These are phyloP conservation scores for Yarrowia bubula DNA, from an alignment of 805 yeast genomes.

Conservation along the genomic window DNA sequence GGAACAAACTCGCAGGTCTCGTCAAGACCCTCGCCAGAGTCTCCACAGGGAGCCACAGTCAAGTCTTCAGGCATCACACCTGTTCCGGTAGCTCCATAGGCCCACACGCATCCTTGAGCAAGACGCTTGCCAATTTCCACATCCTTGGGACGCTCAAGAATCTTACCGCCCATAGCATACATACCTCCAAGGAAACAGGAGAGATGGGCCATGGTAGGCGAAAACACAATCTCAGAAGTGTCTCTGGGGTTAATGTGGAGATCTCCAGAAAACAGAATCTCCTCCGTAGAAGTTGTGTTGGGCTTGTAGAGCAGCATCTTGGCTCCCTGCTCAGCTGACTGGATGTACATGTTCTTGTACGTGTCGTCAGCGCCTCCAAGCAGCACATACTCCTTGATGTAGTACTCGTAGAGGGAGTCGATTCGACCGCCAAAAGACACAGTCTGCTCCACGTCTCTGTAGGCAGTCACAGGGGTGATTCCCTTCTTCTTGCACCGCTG, in stretches of 20 bases:
- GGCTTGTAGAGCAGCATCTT: constrained; percentile 49
- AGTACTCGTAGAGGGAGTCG: constrained; percentile 51
- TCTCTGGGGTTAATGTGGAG: constrained; percentile 2
- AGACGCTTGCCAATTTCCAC: constrained; percentile 45
- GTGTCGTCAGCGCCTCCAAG: constrained; percentile 42
- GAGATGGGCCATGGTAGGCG: constrained; percentile 44
- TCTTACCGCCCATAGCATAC: constrained; percentile 48
- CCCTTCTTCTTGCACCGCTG: constrained; percentile 13
- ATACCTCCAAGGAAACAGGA: constrained; percentile 57
- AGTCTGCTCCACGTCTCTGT: neutral
- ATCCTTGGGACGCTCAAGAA: constrained; percentile 43
- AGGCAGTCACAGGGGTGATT: neutral
- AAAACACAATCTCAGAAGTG: neutral
- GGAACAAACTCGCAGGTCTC: neutral
- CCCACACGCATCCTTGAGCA: constrained; percentile 50
- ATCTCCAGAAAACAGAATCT: constrained; percentile 40
- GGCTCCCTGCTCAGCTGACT: constrained; percentile 42
- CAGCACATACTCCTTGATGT: constrained; percentile 49
- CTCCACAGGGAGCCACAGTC: neutral
- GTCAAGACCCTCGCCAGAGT: neutral
- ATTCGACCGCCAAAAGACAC: constrained; percentile 45
- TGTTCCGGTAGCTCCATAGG: constrained; percentile 42
- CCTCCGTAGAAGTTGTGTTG: constrained; percentile 43
- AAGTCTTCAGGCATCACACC: constrained; percentile 48
- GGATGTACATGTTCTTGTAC: constrained; percentile 40